These are phyloP conservation scores for Nakaseomyces sp. DNA, from an alignment of 1,139 yeast species.

Conservation along the genomic window DNA sequence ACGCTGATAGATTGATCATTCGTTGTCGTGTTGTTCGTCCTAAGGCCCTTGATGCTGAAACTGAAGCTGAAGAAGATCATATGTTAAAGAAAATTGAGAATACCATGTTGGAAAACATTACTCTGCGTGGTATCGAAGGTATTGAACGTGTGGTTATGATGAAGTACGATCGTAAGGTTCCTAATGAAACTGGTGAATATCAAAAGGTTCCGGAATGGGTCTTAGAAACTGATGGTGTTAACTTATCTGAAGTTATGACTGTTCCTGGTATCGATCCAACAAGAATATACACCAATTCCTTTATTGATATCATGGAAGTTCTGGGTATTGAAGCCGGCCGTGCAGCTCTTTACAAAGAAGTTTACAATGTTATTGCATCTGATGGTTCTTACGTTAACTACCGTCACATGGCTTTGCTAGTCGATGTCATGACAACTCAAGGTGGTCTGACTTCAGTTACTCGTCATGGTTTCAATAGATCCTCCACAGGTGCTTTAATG, in stretches of 20 bases:
- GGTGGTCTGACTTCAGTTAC: slow-evolving; percentile 99
- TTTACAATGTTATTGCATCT: slow-evolving; percentile 93
- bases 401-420: slow-evolving; percentile 94
- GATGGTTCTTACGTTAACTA: slow-evolving; percentile 99
- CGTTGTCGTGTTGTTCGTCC: slow-evolving; percentile 99
- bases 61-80: slow-evolving; percentile 95
- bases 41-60: slow-evolving; percentile 84
- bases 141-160: slow-evolving; percentile 76
- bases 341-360: slow-evolving; percentile 85
- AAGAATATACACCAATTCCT: slow-evolving; percentile 89
- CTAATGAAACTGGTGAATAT: slow-evolving; percentile 79
- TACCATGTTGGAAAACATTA: slow-evolving; percentile 90
- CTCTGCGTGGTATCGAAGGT: slow-evolving; percentile 93
- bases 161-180: slow-evolving; percentile 77
- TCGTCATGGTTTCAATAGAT: slow-evolving; percentile 98
- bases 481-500: slow-evolving; percentile 98
- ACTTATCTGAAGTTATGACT: slow-evolving; percentile 88
- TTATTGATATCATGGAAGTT: slow-evolving; percentile 89
- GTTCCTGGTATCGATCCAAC: slow-evolving; percentile 90
- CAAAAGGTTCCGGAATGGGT: slow-evolving; percentile 94
- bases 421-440: slow-evolving; percentile 97
- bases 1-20: slow-evolving; percentile 90
- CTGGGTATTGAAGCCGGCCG: slow-evolving; percentile 98
- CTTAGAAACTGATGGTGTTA: slow-evolving; percentile 96
- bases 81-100: slow-evolving; percentile 91